A percentile compares a stretch with the other conserved stretches of the same genome.
Conservation (phyloP, 805 yeast species). For the Wickerhamiella bombiphila region DNA sequence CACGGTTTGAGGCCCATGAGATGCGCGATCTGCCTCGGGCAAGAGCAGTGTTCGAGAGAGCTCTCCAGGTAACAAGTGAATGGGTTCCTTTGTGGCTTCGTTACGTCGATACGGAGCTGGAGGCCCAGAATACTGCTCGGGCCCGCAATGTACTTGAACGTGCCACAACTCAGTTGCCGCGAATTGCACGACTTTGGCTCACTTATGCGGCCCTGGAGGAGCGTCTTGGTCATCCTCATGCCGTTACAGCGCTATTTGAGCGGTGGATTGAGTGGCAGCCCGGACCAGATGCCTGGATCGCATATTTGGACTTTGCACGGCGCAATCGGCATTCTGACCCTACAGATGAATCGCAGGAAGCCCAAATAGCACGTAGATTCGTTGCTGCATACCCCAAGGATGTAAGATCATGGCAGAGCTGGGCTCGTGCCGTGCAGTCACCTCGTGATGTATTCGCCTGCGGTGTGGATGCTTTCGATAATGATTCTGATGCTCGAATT, state of each 20-base stretch:
- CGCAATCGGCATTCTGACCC: too few species aligned
- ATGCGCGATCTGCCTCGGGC: constrained; percentile 70
- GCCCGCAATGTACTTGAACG: constrained; percentile 76
- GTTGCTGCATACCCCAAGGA: background rate
- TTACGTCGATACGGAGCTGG: constrained; percentile 66
- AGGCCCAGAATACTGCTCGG: constrained; percentile 61
- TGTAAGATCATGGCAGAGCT: background rate
- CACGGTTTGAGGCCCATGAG: constrained; percentile 59
- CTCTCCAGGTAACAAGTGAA: constrained; percentile 52
- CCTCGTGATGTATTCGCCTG: background rate
- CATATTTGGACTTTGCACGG: constrained; percentile 54
- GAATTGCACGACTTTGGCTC: constrained; percentile 77
- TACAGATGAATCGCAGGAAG: constrained; percentile 24
- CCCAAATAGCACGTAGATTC: background rate
- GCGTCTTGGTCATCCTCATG: constrained; percentile 45
- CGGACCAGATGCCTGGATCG: constrained; percentile 47
- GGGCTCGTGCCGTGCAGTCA: background rate
- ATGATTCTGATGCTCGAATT: background rate
- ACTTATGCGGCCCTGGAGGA: constrained; percentile 74
- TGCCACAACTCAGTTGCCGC: constrained; percentile 58
- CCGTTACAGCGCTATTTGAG: constrained; percentile 52
- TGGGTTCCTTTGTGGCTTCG: constrained; percentile 76
- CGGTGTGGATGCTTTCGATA: background rate
- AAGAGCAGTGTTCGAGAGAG: constrained; percentile 77
- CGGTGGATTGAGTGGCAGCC: constrained; percentile 80